Conservation (phyloP, 2,329 filamentous ascomycete genomes). For the Aspergillus quadricinctus region DNA sequence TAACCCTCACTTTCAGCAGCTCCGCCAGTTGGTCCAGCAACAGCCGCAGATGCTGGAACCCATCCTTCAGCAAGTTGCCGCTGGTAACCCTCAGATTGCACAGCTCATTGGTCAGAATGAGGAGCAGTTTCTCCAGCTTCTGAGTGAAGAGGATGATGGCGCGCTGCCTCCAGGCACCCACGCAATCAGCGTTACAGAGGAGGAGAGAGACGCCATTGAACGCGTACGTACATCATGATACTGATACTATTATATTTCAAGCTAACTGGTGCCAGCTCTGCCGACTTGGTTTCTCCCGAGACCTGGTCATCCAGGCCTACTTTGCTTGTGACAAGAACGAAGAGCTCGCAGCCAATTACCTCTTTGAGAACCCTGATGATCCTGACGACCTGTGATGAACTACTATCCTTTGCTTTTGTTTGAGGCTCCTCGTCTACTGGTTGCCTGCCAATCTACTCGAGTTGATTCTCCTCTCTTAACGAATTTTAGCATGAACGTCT, state of each 20-base stretch:
- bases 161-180: constrained; percentile 79
- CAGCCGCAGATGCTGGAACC: constrained; percentile 98
- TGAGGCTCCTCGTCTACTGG: constrained; percentile 2
- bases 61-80: constrained; percentile 91
- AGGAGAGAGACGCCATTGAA: constrained; percentile 96
- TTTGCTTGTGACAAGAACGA: constrained; percentile 99
- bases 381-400: constrained; percentile 44
- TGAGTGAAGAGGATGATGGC: constrained; percentile 83
- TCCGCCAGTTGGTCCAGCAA: constrained; percentile 94
- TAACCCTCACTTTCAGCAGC: constrained; percentile 96
- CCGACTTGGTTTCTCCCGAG: constrained; percentile 85
- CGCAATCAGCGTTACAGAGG: constrained; percentile 86
- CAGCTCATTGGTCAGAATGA: constrained; percentile 88
- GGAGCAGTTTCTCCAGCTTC: constrained; percentile 84
- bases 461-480: constrained; percentile 12
- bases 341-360: constrained; percentile 93
- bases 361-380: constrained; percentile 95
- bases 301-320: constrained; percentile 94
- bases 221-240: constrained; percentile 56
- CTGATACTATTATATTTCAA: background rate
- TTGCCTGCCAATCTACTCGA: constrained; percentile 6
- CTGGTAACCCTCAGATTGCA: constrained; percentile 90
- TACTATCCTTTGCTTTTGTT: background rate
- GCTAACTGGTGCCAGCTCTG: constrained; percentile 60
- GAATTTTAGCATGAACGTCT: constrained; percentile 12